phyloP scores from a whole-genome alignment of 2,329 filamentous ascomycete species.

The Pseudomassariella vexata region DNA sequence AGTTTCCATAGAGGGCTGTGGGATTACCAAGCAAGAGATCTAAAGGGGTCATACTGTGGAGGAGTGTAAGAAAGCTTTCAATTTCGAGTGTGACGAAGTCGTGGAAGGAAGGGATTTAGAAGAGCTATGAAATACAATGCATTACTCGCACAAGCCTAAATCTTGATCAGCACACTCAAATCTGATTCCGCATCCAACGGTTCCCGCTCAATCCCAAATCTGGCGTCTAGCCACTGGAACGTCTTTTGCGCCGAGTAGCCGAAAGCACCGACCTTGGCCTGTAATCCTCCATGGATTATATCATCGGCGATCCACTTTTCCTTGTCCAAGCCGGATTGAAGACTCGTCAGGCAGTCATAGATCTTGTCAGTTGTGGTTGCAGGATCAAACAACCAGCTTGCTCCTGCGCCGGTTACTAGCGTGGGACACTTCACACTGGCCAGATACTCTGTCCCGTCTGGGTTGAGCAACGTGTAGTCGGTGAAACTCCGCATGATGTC shows the following conservation, averaged over 20 bases:
- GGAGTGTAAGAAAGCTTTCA: no score
- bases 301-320: slow-evolving; percentile 4
- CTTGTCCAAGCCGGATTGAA: slow-evolving; percentile 4
- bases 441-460: slow-evolving; percentile 3
- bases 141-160: no score
- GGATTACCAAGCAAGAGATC: no score
- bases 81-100: no score
- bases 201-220: slow-evolving; percentile 2
- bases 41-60: no score
- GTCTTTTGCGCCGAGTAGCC: slow-evolving; percentile 2
- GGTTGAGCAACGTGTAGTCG: not conserved
- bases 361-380: slow-evolving; percentile 1
- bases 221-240: slow-evolving; percentile 4
- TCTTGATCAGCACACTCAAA: no score
- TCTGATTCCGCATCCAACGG: no score
- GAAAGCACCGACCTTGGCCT: slow-evolving; percentile 6
- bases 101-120: no score
- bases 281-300: slow-evolving; percentile 1
- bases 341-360: slow-evolving; percentile 1
- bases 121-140: no score
- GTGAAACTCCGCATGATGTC: not conserved
- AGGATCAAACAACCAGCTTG: slow-evolving; percentile 1
- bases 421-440: slow-evolving; percentile 1
- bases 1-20: no score
- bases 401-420: slow-evolving; percentile 2